Base-by-base conservation (phyloP, 2,329 filamentous ascomycete genomes). In the Tolypocladium ophioglossoides region DNA sequence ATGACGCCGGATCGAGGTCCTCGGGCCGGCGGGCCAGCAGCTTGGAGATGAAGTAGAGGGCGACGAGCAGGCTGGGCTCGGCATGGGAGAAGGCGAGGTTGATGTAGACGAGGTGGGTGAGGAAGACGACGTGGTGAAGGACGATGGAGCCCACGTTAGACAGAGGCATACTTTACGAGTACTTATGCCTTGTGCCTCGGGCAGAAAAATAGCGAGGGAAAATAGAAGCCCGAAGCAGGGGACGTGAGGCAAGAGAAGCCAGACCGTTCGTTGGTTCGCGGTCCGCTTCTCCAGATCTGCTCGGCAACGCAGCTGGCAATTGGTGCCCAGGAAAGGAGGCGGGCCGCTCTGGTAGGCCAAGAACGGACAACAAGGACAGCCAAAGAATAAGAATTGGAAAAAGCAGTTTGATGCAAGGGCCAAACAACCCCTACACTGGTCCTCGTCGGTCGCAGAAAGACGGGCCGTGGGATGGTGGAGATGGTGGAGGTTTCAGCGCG, bases 21-120 rank as follows among this genome's bases (percentile, higher is more conserved):
- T 80, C 77, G 5, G 76, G 72, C n/a, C 72, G 67, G 38, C 72
- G 70, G 24, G 70, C 70, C 41, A 77, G 69, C 50, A 80, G 66
- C 63, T 74, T 78, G 22, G 72, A 75, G 54, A 77, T 61, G 54
- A 72, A 74, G 63, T 79, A 79, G 8, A 80, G 68, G 27, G 66
- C 63, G 48, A 78, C 66, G 30, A 79, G 67, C 11, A 74, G 57
- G 49, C 75, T 68, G 18, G 76, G 74, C 56, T 78, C 76, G 52
- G 76, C 72, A 56, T 75, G 70, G 20, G 75, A 69, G 55, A 80
- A 70, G 54, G 75, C 76, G 57, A 77, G 73, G 62, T 73, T 73
- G 62, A 80, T 75, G 64, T 79, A 78, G 57, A 78, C 71, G 53
- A 80, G 68, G 52, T 77, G 78, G 41, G 75, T 77, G 58, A 80